Evolutionary conservation across 2,329 filamentous ascomycete genomes (phyloP), one percentile per base, ranked within the genome.

Genomic region (Chaetomiaceae sp.): DNA sequence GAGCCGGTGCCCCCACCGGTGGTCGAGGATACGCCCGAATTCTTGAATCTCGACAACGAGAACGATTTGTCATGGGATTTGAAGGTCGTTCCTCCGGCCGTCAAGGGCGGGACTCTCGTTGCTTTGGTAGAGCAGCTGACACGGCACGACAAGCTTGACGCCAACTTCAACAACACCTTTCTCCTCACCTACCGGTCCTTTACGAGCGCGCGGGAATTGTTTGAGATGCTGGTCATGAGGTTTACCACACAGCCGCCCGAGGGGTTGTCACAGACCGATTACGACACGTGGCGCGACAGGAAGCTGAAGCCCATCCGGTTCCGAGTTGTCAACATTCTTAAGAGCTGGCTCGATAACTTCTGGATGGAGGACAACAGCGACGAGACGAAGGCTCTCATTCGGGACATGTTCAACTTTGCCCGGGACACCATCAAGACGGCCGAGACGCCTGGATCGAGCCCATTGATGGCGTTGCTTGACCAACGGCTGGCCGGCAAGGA

Each of bases 231-330:
- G 7, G 90, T 96, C 9, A 87, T 90, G 66, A 81, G 93, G 47
- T 99, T 96, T 72, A 88, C 85, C 57, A 88, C 96, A 44, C 92
- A 97, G 63, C 92, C 93, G 17, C 92, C 92, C 0, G 84, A 89
- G 59, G 89, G 89, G 5, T 73, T 99, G 44, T 82, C 74, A 8
- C 78, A 81, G 48, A 71, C 79, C 34, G 90, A 97, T 58, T 89
- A 87, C 61, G 88, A 96, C 49, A 76, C 81, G 25, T 99, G 93
- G 93, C 82, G 87, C 31, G 89, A 96, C 65, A 85, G 85, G 65
- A 99, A 99, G 72, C 93, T 97, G 67, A 96, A 95, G 65, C 87
- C 89, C 5, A 96, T 97, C 55, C 82, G 93, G 31, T 95, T 99
- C 73, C 84, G 93, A 37, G 91, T 99, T 2, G 90, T 99, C 58